Percentiles rank a stretch among this genome's conserved stretches.
Evolutionary conservation across 2,329 filamentous ascomycete genomes (phyloP).

Genomic region (Ascocoryne sarcoides): DNA sequence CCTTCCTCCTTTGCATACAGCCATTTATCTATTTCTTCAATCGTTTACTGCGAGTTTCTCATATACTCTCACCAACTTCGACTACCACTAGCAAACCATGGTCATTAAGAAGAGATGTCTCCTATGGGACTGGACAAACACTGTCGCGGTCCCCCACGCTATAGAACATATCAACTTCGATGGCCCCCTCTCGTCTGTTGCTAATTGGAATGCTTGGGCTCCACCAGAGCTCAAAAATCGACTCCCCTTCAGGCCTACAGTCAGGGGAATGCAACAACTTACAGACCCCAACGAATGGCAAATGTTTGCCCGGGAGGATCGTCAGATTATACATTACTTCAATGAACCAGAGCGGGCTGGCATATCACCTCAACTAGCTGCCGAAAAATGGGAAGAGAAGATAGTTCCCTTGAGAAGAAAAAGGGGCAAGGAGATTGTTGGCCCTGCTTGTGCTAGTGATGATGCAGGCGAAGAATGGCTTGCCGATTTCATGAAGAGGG

Average conservation of each 20-base stretch:
- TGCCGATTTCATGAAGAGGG: slow-evolving; percentile 32
- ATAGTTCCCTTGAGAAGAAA: slow-evolving; percentile 31
- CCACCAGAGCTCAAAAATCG: slow-evolving; percentile 31
- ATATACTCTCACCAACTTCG: too few species aligned
- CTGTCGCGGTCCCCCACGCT: slow-evolving; percentile 27
- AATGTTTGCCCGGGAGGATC: slow-evolving; percentile 23
- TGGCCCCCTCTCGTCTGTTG: slow-evolving; percentile 30
- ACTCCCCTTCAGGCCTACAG: slow-evolving; percentile 35
- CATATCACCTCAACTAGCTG: slow-evolving; percentile 30
- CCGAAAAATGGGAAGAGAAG: slow-evolving; percentile 31
- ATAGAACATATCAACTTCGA: slow-evolving; percentile 31
- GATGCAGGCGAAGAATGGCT: slow-evolving; percentile 33
- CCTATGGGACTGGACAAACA: slow-evolving; percentile 37
- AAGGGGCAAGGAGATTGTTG: slow-evolving; percentile 31
- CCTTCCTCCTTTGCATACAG: too few species aligned
- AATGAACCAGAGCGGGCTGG: slow-evolving; percentile 37
- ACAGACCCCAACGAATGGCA: slow-evolving; percentile 33
- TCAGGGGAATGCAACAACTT: slow-evolving; percentile 30
- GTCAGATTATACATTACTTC: slow-evolving; percentile 35
- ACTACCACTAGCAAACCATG: too few species aligned
- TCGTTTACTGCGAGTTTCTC: too few species aligned
- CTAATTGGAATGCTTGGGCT: slow-evolving; percentile 36
- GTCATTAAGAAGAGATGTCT: slow-evolving; percentile 31
- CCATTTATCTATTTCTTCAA: too few species aligned
- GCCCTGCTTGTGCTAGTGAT: slow-evolving; percentile 33